phyloP scores from a whole-genome alignment of 495 filamentous ascomycete species.

The Aspergillus bertholletiae region DNA sequence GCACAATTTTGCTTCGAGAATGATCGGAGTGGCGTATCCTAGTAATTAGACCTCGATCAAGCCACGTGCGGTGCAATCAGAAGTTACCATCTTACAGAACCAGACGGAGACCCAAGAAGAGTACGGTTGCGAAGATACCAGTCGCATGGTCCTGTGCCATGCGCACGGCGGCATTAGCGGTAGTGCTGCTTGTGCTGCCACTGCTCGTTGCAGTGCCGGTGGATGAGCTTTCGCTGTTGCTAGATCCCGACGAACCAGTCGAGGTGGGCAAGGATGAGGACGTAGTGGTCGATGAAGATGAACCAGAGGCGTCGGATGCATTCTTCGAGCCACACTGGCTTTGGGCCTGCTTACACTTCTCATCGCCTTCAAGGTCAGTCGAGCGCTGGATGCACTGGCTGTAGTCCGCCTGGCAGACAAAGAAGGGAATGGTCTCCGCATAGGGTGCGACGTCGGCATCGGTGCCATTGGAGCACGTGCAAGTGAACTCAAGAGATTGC shows the following conservation, averaged over 20 bases:
- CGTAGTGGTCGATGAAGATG: constrained; percentile 26
- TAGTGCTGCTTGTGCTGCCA: constrained; percentile 20
- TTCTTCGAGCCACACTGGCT: constrained; percentile 46
- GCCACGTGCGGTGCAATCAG: not conserved
- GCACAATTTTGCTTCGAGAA: not conserved
- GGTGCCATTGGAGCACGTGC: constrained; percentile 51
- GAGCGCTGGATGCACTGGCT: constrained; percentile 48
- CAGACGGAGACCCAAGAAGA: constrained; percentile 47
- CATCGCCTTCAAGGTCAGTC: constrained; percentile 42
- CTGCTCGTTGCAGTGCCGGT: constrained; percentile 18
- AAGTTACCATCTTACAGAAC: constrained; percentile 33
- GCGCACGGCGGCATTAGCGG: constrained; percentile 33
- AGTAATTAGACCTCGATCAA: not conserved
- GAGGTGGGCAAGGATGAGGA: constrained; percentile 29
- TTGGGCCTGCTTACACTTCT: constrained; percentile 35
- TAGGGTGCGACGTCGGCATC: constrained; percentile 51
- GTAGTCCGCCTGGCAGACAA: constrained; percentile 49
- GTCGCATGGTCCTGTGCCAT: constrained; percentile 48
- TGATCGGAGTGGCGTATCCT: not conserved
- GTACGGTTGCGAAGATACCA: constrained; percentile 42
- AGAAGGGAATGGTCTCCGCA: constrained; percentile 53
- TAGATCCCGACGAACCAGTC: constrained; percentile 22
- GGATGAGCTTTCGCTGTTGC: constrained; percentile 15
- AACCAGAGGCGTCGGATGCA: constrained; percentile 31
- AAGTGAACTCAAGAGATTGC: constrained; percentile 49